Percentiles rank a stretch among this genome's conserved stretches.
phyloP scores from a whole-genome alignment of 1,284 basidiomycete species.

The Filobasidium uniguttulatum region DNA sequence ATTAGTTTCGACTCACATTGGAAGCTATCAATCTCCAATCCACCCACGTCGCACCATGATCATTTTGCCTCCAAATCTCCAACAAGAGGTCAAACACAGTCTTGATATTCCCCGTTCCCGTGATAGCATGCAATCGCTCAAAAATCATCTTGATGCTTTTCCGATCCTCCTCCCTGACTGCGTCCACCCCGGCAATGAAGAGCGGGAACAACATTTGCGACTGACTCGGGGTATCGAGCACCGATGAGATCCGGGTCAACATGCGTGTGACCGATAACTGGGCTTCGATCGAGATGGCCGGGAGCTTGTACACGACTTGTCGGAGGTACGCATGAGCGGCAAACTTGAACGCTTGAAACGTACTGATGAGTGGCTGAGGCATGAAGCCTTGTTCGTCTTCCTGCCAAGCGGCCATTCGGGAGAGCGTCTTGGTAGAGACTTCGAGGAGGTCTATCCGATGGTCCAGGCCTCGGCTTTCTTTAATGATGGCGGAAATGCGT shows the following conservation, averaged over 20 bases:
- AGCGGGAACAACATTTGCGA: constrained; percentile 26
- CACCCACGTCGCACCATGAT: constrained; percentile 5
- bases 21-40: constrained; percentile 11
- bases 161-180: constrained; percentile 5
- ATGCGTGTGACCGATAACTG: constrained; percentile 22
- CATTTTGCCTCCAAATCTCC: constrained; percentile 8
- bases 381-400: constrained; percentile 10
- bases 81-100: constrained; percentile 4
- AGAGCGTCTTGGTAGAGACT: constrained; percentile 8
- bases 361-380: constrained; percentile 17
- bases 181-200: constrained; percentile 24
- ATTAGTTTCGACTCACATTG: constrained; percentile 4
- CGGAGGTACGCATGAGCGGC: constrained; percentile 25
- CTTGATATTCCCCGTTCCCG: constrained; percentile 10
- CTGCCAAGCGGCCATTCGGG: constrained; percentile 4
- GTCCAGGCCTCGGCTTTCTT: constrained; percentile 1
- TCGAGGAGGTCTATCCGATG: constrained; percentile 6
- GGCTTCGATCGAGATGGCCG: constrained; percentile 18
- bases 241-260: constrained; percentile 18
- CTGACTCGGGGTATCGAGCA: constrained; percentile 24
- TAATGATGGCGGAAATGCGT: constrained; percentile 7
- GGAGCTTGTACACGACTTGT: constrained; percentile 19
- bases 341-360: constrained; percentile 24
- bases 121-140: constrained; percentile 3
- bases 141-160: constrained; percentile 5